Evolutionary conservation across 345 rosid species (phyloP).

Genomic region (Nephelium lappaceum): DNA sequence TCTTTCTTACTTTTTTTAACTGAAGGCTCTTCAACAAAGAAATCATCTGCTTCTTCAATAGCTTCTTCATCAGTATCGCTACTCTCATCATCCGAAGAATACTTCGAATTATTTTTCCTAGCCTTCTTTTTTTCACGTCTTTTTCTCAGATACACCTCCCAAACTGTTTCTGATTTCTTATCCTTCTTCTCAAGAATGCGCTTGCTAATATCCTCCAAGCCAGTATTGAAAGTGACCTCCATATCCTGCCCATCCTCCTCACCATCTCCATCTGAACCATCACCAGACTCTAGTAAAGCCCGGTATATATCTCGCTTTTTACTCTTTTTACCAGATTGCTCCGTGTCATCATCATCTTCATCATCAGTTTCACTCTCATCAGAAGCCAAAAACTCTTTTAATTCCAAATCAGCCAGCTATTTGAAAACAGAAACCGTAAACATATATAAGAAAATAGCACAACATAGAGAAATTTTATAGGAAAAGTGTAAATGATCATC

Average conservation of each 20-base stretch:
- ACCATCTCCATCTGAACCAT: conserved; percentile 62
- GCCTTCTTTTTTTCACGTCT: conserved; percentile 70
- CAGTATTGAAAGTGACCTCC: conserved; percentile 93
- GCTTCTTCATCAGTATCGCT: conserved; percentile 41
- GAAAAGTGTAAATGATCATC: neutral
- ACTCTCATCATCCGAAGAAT: conserved; percentile 59
- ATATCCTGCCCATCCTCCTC: conserved; percentile 70
- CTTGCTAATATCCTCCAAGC: conserved; percentile 86
- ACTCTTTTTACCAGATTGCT: conserved; percentile 44
- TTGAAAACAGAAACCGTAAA: conserved; percentile 22
- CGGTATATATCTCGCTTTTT: conserved; percentile 60
- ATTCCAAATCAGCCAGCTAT: conserved; percentile 77
- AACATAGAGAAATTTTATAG: neutral
- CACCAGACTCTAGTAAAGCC: conserved; percentile 64
- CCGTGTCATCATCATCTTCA: conserved; percentile 39
- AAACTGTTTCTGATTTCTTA: conserved; percentile 71
- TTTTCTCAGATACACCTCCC: conserved; percentile 69
- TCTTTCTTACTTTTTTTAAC: conserved; percentile 46
- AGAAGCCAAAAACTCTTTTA: conserved; percentile 88
- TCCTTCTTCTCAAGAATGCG: conserved; percentile 73
- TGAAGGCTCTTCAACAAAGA: conserved; percentile 69
- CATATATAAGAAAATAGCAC: conserved; percentile 20
- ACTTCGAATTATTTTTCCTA: conserved; percentile 54
- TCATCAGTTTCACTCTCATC: conserved; percentile 73
- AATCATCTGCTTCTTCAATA: conserved; percentile 59